phyloP scores from a whole-genome alignment of 2,329 filamentous ascomycete genomes.

The Colletotrichum cordylinicola region DNA sequence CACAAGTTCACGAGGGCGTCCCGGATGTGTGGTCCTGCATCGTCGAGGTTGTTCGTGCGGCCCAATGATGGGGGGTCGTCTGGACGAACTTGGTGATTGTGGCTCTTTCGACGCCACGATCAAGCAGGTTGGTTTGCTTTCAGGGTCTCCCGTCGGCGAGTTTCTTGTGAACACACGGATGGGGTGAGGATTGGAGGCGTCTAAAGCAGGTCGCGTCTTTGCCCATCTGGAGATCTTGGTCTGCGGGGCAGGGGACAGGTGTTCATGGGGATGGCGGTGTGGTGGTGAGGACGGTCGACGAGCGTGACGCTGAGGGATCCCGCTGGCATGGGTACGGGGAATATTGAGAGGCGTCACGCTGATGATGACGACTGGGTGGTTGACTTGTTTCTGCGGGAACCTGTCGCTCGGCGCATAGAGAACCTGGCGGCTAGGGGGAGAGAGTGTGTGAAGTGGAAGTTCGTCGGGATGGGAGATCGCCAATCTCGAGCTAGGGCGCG shows the following conservation, averaged over 20 bases:
- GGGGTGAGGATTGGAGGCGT: constrained; percentile 2
- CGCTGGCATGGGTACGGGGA: background rate
- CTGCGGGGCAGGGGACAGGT: background rate
- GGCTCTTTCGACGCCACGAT: background rate
- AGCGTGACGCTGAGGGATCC: constrained; percentile 14
- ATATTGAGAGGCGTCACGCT: background rate
- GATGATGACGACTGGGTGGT: background rate
- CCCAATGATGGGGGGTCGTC: background rate
- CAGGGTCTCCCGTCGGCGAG: background rate
- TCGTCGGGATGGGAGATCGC: background rate
- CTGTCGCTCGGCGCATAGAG: constrained; percentile 9
- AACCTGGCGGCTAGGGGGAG: background rate
- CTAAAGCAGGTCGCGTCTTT: constrained; percentile 1
- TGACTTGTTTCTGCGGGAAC: background rate
- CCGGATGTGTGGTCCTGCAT: background rate
- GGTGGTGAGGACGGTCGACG: background rate
- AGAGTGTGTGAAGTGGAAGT: background rate
- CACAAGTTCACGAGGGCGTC: background rate
- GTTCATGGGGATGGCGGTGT: background rate
- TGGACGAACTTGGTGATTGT: background rate
- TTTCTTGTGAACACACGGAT: constrained; percentile 5
- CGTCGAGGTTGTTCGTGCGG: background rate
- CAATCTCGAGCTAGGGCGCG: background rate
- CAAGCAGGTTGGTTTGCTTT: background rate
- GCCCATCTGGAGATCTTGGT: constrained; percentile 4